Evolutionary conservation across 2,329 filamentous ascomycete genomes (phyloP), one percentile per base, ranked within the genome.

Genomic region (Fusarium transvaalense): DNA sequence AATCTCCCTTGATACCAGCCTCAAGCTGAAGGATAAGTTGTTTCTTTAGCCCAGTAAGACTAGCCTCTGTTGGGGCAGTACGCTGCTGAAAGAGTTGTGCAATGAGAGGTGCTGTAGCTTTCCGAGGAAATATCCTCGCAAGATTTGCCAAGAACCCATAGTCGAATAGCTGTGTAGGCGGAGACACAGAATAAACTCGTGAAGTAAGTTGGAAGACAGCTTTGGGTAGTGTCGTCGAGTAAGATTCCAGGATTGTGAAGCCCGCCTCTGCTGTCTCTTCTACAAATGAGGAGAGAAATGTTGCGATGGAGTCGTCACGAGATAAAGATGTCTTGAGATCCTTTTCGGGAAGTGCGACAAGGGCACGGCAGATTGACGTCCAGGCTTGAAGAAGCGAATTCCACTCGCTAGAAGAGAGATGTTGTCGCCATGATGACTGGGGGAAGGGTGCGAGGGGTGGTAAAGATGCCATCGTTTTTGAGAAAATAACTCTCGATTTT

Each of bases 371-470:
- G 9, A 97, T 84, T 13, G 87, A 82, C 19, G 89, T 81, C 93
- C 93, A 97, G 35, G 92, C 90, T 66, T 91, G 87, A 46, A 97
- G 81, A 76, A 91, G 93, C 32, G 87, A 84, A 68, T 91, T 85
- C 94, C 94, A 97, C 79, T 97, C 92, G 51, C 85, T 80, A 5
- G 88, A 80, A 38, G 85, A 83, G 62, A 97, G 86, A 70, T 86
- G 86, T 69, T 86, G 85, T 74, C 89, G 89, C 82, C 93, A 89
- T 56, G 83, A 82, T 34, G 86, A 81, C 64, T 90, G 86, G 19
- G 94, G 95, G 73, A 96, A 94, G 21, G 91, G 87, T 59, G 91
- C 93, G 78, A 97, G 85, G 34, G 89, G 85, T 41, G 93, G 93
- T 48, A 94, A 81, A 55, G 81, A 76, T 72, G 79, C 73, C 81